These are phyloP conservation scores for Leishmania martiniquensis DNA, from an alignment of 208 protist genomes.

Conservation along the genomic window DNA sequence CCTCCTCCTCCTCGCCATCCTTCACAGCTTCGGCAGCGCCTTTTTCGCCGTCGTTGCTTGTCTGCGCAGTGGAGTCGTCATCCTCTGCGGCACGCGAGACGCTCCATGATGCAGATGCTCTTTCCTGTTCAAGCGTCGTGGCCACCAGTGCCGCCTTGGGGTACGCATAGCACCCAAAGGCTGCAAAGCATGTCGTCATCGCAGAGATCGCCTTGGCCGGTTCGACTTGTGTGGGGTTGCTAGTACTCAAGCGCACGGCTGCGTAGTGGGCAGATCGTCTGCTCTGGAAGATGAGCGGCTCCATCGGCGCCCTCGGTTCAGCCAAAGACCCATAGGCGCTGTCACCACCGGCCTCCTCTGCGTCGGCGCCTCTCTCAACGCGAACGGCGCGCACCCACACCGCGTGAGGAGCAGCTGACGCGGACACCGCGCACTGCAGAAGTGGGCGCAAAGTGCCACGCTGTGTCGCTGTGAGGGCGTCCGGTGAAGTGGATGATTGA, in stretches of 20 bases:
- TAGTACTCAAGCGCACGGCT: constrained; percentile 10
- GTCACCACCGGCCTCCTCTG: not conserved
- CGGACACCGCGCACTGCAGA: constrained; percentile 28
- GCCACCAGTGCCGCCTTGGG: constrained; percentile 2
- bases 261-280: constrained; percentile 12
- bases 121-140: constrained; percentile 1
- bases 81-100: not conserved
- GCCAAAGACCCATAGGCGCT: not conserved
- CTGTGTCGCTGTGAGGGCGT: constrained; percentile 10
- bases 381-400: constrained; percentile 18
- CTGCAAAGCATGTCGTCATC: constrained; percentile 18
- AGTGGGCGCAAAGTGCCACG: constrained; percentile 8
- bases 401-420: constrained; percentile 16
- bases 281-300: constrained; percentile 20
- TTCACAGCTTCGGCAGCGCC: not conserved
- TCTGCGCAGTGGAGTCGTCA: not conserved
- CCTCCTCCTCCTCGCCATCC: not conserved
- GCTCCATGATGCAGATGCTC: not conserved
- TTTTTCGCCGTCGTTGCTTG: not conserved
- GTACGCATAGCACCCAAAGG: constrained; percentile 20
- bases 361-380: not conserved
- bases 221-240: not conserved
- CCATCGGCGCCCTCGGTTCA: not conserved
- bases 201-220: constrained; percentile 15
- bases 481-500: not conserved